Conservation (phyloP, 2,329 filamentous ascomycete species). For the Neospermospora avenae region DNA sequence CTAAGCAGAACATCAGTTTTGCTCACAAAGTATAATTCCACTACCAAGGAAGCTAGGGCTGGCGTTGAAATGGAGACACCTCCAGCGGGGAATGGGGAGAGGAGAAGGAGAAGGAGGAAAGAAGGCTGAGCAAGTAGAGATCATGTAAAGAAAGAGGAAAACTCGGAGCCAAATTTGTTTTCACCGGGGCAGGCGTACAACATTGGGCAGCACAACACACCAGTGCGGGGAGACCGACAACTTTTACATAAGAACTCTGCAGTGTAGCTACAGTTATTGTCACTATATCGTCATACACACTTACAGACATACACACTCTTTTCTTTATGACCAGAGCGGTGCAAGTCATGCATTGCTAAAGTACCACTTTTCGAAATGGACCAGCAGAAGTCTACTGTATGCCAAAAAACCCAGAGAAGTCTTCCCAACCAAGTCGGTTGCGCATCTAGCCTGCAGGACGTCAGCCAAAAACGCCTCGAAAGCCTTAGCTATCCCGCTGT, state of each 20-base stretch:
- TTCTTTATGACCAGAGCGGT: not conserved
- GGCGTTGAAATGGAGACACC: not conserved
- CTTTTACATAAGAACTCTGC: conserved; percentile 22
- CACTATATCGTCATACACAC: not conserved
- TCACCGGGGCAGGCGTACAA: not conserved
- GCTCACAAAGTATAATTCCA: conserved; percentile 5
- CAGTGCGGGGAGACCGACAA: not conserved
- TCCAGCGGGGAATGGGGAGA: conserved; percentile 4
- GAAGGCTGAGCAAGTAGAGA: conserved; percentile 8
- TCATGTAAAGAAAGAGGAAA: not conserved
- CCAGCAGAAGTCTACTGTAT: not conserved
- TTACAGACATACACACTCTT: not conserved
- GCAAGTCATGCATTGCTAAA: not conserved
- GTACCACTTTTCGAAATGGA: not conserved
- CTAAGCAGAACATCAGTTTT: not conserved
- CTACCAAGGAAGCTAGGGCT: not conserved
- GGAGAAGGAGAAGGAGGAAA: not conserved
- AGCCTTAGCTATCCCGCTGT: not conserved
- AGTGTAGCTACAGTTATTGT: conserved; percentile 8
- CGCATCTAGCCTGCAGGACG: not conserved
- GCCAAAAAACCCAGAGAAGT: not conserved
- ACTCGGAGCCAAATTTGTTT: not conserved
- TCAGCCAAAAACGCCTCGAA: not conserved
- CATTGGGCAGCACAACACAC: not conserved
- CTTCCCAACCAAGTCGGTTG: not conserved